phyloP scores from a whole-genome alignment of 129 eudicot species.

The Apium graveolens region DNA sequence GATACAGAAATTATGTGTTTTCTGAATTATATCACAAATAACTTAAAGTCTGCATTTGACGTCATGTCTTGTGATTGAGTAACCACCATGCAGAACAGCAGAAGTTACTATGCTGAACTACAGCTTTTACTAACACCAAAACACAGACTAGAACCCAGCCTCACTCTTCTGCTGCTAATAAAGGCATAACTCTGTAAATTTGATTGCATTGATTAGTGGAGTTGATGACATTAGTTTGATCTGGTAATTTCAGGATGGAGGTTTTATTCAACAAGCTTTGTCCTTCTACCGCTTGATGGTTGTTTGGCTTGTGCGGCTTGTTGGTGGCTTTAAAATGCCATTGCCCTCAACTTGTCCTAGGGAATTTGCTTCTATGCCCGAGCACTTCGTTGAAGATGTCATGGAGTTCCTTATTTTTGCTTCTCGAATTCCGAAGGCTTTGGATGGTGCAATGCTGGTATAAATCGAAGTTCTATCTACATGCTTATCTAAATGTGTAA shows the following conservation, averaged over 20 bases:
- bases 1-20: not conserved
- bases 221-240: not conserved
- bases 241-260: slow-evolving; percentile 50
- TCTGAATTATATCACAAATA: not conserved
- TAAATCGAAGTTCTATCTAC: not conserved
- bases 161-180: not conserved
- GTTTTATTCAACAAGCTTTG: slow-evolving; percentile 69
- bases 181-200: not conserved
- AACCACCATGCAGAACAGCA: not conserved
- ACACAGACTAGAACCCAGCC: not conserved
- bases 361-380: slow-evolving; percentile 94
- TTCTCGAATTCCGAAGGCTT: slow-evolving; percentile 84
- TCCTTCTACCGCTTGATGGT: slow-evolving; percentile 87
- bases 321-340: slow-evolving; percentile 95
- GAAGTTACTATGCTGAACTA: not conserved
- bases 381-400: slow-evolving; percentile 88
- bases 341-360: slow-evolving; percentile 67
- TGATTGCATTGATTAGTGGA: not conserved
- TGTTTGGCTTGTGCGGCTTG: slow-evolving; percentile 77
- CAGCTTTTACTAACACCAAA: not conserved
- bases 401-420: slow-evolving; percentile 96
- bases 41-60: not conserved
- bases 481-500: not conserved
- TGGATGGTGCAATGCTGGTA: slow-evolving; percentile 88
- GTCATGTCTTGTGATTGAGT: not conserved